Conservation (phyloP, 495 filamentous ascomycete genomes). For the Clavariopsis aquatica region DNA sequence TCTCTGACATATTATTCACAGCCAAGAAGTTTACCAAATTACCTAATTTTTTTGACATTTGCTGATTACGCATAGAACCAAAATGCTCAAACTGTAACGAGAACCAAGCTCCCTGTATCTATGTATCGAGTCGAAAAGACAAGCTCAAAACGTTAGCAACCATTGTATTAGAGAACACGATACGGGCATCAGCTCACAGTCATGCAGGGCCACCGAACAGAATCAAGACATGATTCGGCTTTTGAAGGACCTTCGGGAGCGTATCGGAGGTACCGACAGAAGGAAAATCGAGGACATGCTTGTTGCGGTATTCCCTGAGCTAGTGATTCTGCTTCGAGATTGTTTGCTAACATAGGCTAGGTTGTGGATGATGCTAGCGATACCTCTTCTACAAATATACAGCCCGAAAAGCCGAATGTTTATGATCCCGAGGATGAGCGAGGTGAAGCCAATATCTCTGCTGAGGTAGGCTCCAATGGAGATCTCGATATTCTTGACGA, state of each 20-base stretch:
- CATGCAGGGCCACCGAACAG: conserved; percentile 24
- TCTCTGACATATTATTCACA: too few species aligned
- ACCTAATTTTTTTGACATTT: too few species aligned
- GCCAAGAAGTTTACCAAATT: too few species aligned
- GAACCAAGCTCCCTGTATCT: conserved; percentile 54
- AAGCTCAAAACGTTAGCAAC: conserved; percentile 38
- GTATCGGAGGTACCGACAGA: neutral
- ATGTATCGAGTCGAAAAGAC: conserved; percentile 61
- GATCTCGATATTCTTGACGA: conserved; percentile 63
- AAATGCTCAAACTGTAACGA: conserved; percentile 59
- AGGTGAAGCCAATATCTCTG: conserved; percentile 49
- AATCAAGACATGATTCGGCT: conserved; percentile 26
- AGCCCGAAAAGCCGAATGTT: conserved; percentile 1
- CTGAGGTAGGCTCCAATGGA: conserved; percentile 62
- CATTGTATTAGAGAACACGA: neutral
- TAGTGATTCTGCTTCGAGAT: neutral
- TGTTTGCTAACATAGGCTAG: conserved; percentile 1
- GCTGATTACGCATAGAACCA: too few species aligned
- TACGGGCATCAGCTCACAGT: neutral
- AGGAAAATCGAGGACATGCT: conserved; percentile 22
- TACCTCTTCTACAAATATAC: neutral
- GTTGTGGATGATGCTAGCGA: conserved; percentile 16
- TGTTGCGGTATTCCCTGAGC: conserved; percentile 24
- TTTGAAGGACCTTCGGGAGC: conserved; percentile 6
- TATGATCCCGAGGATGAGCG: conserved; percentile 42